Base-by-base conservation (phyloP, 805 yeast genomes). In the Clavispora carvajalis region DNA sequence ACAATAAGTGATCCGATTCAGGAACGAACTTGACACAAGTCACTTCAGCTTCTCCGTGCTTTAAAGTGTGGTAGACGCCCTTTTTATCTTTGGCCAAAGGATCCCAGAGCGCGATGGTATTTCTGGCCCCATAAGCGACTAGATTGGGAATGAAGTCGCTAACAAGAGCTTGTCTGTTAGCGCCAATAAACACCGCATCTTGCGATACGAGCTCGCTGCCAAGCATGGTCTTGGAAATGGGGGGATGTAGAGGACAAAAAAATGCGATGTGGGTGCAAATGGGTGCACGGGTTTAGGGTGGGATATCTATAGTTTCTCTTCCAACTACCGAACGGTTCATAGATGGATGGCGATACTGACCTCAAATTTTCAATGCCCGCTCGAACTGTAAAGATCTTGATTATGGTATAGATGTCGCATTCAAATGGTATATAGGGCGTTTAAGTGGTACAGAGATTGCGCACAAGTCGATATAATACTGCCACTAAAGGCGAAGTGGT, bases 51-150 rank as follows among this genome's bases (percentile, higher is more conserved):
- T 69, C 55, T 54, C 84, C 93, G 2, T 76, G 72, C 47, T 82
- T 82, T 39, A 85, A 63, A 0, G 89, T 80, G 5, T 59, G 49
- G 38, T 55, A 56, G 0, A 80, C 78, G 11, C 87, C 87, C 21
- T 54, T 51, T 15, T 65, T 54, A 26, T 55, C 38, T 3, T 47
- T 25, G 22, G 65, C 64, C 15, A 75, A 55, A 1, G 90, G 85
- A n/a, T 74, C 63, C 81, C 88, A 84, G 28, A 86, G 58, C 0
- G 91, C 88, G 37, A 85, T 65, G 13, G 76, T 72, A 33, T 66
- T 71, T 1, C 78, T 76, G 0, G 93, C 87, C 7, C 90, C 95
- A 58, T 71, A 86, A 0, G 93, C 95, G 6, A 84, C 69, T 4
- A 74, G 40, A 1, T 41, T 39, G 0, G 54, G 39, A 43, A 71